These are phyloP conservation scores for Aspergillus calidoustus DNA, from an alignment of 2,329 filamentous ascomycete species.

Conservation along the genomic window DNA sequence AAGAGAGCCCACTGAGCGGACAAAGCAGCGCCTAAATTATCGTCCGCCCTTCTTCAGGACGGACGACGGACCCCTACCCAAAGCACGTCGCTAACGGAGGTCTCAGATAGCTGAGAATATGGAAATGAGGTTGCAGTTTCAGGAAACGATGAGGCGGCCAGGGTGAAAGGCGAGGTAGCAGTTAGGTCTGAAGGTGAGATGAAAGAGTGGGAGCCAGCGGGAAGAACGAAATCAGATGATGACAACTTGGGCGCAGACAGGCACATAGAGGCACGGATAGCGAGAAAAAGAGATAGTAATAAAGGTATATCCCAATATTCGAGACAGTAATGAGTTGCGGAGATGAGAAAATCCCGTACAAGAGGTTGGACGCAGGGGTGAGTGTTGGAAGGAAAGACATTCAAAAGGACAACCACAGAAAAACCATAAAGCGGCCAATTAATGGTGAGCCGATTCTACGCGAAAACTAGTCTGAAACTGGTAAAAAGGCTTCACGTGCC, in stretches of 20 bases:
- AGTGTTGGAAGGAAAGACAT: slow-evolving; percentile 12
- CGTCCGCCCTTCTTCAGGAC: slow-evolving; percentile 58
- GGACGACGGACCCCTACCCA: slow-evolving; percentile 55
- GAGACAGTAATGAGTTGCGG: slow-evolving; percentile 6
- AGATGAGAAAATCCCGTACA: slow-evolving; percentile 14
- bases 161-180: slow-evolving; percentile 21
- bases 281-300: neutral
- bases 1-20: neutral
- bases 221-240: slow-evolving; percentile 32
- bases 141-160: slow-evolving; percentile 22
- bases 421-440: slow-evolving; percentile 21
- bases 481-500: slow-evolving; percentile 24
- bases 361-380: slow-evolving; percentile 10
- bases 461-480: slow-evolving; percentile 17
- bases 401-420: neutral
- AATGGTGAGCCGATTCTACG: slow-evolving; percentile 23
- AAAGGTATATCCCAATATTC: slow-evolving; percentile 10
- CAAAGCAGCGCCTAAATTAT: slow-evolving; percentile 43
- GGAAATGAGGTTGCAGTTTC: slow-evolving; percentile 13
- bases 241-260: slow-evolving; percentile 37
- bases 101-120: slow-evolving; percentile 28
- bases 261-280: slow-evolving; percentile 41
- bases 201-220: slow-evolving; percentile 32
- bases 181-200: slow-evolving; percentile 21
- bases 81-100: slow-evolving; percentile 40